Evolutionary conservation across 495 filamentous ascomycete species (phyloP).

Genomic region (Ascodesmis nigricans): DNA sequence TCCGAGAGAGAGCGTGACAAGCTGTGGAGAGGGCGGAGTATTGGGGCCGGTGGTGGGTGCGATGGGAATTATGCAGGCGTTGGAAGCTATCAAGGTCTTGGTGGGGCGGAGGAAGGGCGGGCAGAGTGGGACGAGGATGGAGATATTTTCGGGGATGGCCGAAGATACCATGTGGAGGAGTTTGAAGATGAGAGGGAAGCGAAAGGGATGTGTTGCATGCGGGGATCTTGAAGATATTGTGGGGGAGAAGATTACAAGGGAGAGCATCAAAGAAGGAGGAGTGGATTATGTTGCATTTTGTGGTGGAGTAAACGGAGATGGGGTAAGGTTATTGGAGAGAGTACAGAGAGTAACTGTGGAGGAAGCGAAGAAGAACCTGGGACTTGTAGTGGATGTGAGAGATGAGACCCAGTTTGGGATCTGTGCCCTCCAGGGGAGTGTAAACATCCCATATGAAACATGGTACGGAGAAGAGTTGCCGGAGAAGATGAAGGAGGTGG

Average conservation of each 20-base stretch:
- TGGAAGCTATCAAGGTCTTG: conserved; percentile 73
- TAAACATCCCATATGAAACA: conserved; percentile 19
- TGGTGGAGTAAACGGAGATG: not conserved
- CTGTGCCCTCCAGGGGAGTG: conserved; percentile 44
- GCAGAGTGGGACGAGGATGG: conserved; percentile 19
- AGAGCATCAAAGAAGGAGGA: conserved; percentile 10
- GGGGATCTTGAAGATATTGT: conserved; percentile 29
- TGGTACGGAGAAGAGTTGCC: conserved; percentile 6
- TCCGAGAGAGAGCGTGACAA: conserved; percentile 49
- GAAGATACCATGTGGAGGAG: conserved; percentile 43
- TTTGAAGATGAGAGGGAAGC: conserved; percentile 44
- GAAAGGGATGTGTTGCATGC: conserved; percentile 52
- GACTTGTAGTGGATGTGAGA: conserved; percentile 38
- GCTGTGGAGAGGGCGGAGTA: conserved; percentile 81
- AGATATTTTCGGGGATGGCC: conserved; percentile 22
- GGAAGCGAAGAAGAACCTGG: conserved; percentile 5
- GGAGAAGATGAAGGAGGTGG: not conserved
- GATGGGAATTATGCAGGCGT: conserved; percentile 81
- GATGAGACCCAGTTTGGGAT: conserved; percentile 73
- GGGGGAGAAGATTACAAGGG: conserved; percentile 16
- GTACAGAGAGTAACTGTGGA: conserved; percentile 5
- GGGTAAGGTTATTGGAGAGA: conserved; percentile 1
- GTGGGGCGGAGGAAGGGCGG: conserved; percentile 2
- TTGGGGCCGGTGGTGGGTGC: conserved; percentile 78
- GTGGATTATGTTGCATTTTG: conserved; percentile 12